Evolutionary conservation across 2,329 filamentous ascomycete species (phyloP), one percentile per base, ranked within the genome.

Genomic region (Aspergillus fischeri): DNA sequence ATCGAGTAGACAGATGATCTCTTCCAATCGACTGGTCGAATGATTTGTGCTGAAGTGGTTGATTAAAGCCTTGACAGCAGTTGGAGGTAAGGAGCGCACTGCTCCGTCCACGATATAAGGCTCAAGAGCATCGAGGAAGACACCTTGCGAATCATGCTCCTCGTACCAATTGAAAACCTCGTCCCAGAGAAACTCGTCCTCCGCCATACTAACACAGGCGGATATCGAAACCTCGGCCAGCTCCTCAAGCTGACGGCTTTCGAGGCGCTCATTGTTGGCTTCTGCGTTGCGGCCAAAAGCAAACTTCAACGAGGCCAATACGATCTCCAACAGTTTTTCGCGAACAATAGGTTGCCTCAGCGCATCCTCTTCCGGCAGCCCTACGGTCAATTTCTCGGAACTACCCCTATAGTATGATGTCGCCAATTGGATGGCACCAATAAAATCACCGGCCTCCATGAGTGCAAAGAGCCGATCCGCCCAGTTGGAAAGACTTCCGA

Each of bases 401-500:
- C 92, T 87, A 25, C 94, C 94, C 7, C 86, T 88, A 70, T 96
- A 97, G 74, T 97, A 99, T 0, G 89, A 89, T 0, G 92, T 96
- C 9, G 93, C 95, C 57, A 99, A 81, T 62, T 88, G 84, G 59
- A 99, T 96, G 1, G 94, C 92, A 11, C 86, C 89, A 62, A 99
- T 89, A 68, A 96, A 96, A 73, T 97, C 92, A n/a, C 94, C 94
- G 56, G 92, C 86, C 71, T 97, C 92, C 90, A 99, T 97, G 65
- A 97, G 81, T 0, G 93, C 92, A 63, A 97, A 86, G 20, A 99
- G 79, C 44, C 94, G 83, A 73, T 99, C 94, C 2, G 94, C 93
- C 94, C 94, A 99, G 65, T 99, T 99, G 0, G 94, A 97, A 35
- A 99, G 77, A 4, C 89, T 90, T 1, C 94, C 94, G 50, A 97